Evolutionary conservation across 257 asterid genomes (phyloP), one percentile per base, ranked within the genome.

Genomic region (Solanum paucissectum): DNA sequence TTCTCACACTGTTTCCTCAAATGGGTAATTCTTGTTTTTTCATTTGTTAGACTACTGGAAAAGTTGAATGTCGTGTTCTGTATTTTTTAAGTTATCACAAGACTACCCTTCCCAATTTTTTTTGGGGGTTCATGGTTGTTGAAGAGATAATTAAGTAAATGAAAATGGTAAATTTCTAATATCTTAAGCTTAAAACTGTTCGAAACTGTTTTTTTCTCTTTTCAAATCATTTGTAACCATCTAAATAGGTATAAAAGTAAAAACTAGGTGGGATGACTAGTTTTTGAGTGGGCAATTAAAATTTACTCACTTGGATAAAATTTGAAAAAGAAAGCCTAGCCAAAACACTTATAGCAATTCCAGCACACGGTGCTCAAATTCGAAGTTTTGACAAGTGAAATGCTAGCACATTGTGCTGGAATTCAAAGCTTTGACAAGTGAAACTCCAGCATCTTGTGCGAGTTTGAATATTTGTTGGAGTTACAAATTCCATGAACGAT

Each of bases 11-110:
- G 87, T 92, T 72, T 77, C 88, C 85, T 91, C 94, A 32, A 88
- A 88, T 89, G 91, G 97, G 99, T 96, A 93, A 42, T 64, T 69
- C 66, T 91, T 87, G 12, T 16, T 60, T 88, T 49, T 52, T 18
- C 44, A 46, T 77, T 77, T 77, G 62, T 42, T 27, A 8, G 32
- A 44, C 68, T 81, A 12, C 62, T 79, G 66, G 9, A 44, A 8
- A 79, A 25, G 66, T 46, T 79, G 66, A 44, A 79, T 79, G 29
- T 81, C 34, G 3, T 76, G 33, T 40, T 37, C 32, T 37, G 32
- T 37, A 11, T 21, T 74, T 74, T 58, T 49, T 49, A 49, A 49
- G 21, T 49, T 46, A 46, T 46, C 55, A 46, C 55, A 46, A 46
- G 20, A 46, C 20, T 46, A 46, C 55, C 55, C 55, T 46, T 46